Conservation (phyloP, 306 rosid genomes). For the Castanospermum australe region DNA sequence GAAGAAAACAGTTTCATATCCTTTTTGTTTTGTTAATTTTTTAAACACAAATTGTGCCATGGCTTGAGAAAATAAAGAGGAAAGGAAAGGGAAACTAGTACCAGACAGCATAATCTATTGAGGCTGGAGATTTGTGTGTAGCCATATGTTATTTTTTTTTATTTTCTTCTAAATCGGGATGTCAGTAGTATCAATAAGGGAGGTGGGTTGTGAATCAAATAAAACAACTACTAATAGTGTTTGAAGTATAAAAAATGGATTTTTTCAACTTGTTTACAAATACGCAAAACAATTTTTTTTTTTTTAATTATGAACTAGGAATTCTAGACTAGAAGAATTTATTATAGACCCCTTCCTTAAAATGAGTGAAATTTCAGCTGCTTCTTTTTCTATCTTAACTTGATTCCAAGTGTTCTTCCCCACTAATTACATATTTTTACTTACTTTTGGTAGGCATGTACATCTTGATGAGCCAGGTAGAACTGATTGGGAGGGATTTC, state of each 20-base stretch:
- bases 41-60: not conserved
- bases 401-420: not conserved
- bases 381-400: not conserved
- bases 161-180: not conserved
- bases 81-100: not conserved
- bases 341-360: not conserved
- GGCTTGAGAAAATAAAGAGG: not conserved
- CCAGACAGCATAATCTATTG: not conserved
- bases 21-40: not conserved
- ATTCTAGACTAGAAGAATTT: not conserved
- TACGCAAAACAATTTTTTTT: not conserved
- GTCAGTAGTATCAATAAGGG: not conserved
- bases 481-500: constrained; percentile 95
- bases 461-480: constrained; percentile 98
- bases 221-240: not conserved
- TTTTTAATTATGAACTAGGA: not conserved
- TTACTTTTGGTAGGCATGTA: constrained; percentile 61
- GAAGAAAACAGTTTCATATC: not conserved
- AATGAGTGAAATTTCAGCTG: constrained; percentile 7
- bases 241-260: not conserved
- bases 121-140: not conserved
- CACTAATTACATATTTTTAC: not conserved
- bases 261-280: not conserved
- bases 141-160: not conserved
- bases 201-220: not conserved